phyloP scores from a whole-genome alignment of 2,329 filamentous ascomycete genomes.

The Xylaria sp. region DNA sequence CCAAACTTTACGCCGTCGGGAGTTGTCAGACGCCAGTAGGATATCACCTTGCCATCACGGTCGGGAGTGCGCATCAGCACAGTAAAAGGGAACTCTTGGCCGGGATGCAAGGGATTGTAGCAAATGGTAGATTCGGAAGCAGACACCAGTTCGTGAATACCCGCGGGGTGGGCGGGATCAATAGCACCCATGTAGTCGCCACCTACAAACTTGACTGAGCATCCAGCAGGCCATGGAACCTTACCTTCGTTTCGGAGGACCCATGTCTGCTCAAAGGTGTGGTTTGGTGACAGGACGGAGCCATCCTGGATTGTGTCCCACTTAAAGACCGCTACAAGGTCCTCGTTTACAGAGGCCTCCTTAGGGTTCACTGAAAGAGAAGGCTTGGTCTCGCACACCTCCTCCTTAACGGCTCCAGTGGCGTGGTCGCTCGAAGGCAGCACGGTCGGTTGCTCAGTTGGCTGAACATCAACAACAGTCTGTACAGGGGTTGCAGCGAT shows the following conservation, averaged over 20 bases:
- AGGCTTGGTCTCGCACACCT: constrained; percentile 44
- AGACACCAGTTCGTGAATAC: constrained; percentile 77
- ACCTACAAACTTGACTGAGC: constrained; percentile 89
- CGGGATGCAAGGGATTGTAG: constrained; percentile 74
- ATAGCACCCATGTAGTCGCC: constrained; percentile 97
- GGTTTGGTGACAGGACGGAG: constrained; percentile 74
- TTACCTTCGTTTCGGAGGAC: constrained; percentile 86
- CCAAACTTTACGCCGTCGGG: constrained; percentile 85
- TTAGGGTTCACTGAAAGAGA: constrained; percentile 29
- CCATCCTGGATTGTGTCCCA: constrained; percentile 84
- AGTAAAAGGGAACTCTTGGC: constrained; percentile 82
- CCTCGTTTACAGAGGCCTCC: constrained; percentile 33
- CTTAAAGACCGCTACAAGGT: constrained; percentile 72
- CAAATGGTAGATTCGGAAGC: constrained; percentile 87
- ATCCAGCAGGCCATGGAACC: constrained; percentile 85
- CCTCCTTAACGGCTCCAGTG: constrained; percentile 45
- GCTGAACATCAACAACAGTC: constrained; percentile 79
- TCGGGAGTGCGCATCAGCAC: constrained; percentile 84
- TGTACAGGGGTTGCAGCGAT: constrained; percentile 67
- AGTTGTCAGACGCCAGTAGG: constrained; percentile 95
- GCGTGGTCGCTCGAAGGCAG: background rate
- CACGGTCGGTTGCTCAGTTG: constrained; percentile 58
- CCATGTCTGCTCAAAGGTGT: constrained; percentile 91
- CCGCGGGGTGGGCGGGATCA: constrained; percentile 82
- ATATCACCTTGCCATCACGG: constrained; percentile 83